Evolutionary conservation across 148 eudicot genomes (phyloP), one percentile per base, ranked within the genome.

Genomic region (Beta vulgaris): DNA sequence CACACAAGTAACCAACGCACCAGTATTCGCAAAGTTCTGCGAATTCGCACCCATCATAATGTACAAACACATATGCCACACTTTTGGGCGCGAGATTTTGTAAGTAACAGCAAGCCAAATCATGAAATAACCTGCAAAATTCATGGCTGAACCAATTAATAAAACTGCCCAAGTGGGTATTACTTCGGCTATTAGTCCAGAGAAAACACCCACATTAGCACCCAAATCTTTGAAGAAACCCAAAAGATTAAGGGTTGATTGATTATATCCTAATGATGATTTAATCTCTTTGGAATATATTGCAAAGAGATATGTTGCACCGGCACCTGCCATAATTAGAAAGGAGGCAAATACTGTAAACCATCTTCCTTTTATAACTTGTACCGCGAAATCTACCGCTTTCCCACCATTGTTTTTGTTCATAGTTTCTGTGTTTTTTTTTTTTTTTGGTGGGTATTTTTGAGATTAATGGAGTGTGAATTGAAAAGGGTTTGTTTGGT

Each of bases 151-250:
- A 29, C 87, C 89, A 21, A 80, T 58, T 12, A 68, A n/a, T 15
- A 86, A 69, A n/a, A 86, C 87, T 0, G 85, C 85, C 84, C 84
- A 86, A 1, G 87, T 85, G 0, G 89, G 89, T 1, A 75, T 68
- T 4, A 86, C 49, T 54, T 84, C 85, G 3, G 82, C 84, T 6
- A 86, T 80, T 0, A 86, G 71, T 10, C 89, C 89, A 0, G 87
- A 86, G 0, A 86, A 44, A 21, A 86, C 69, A 8, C 89, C 89
- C 8, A 84, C 81, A 34, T 82, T 84, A 0, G 80, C 87, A 4
- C 89, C 89, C 1, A 84, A 70, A 68, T 86, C 89, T 54, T 84
- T 86, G 75, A 84, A 86, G 31, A 82, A 82, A 3, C 89, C 74
- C 4, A 86, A 25, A 0, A 86, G 70, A 58, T 86, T 84, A 8